These are phyloP conservation scores for Teratosphaeria nubilosa DNA, from an alignment of 2,329 filamentous ascomycete species.

Conservation along the genomic window DNA sequence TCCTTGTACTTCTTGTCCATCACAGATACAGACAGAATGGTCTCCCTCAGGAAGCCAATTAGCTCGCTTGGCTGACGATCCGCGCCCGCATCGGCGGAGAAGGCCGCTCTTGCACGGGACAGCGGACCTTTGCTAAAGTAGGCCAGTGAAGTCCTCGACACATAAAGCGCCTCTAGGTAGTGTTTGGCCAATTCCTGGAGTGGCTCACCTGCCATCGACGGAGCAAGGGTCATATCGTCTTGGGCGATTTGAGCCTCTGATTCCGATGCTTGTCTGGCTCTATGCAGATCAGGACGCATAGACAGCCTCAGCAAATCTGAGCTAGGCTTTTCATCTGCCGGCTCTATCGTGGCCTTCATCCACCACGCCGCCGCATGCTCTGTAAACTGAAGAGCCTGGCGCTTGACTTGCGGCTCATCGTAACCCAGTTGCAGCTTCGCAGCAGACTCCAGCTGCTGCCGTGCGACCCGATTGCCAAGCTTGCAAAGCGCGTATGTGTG, in stretches of 20 bases:
- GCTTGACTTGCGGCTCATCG: slow-evolving; percentile 19
- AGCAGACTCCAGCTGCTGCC: slow-evolving; percentile 40
- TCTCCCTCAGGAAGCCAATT: slow-evolving; percentile 52
- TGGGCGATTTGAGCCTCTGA: too few relatives aligned
- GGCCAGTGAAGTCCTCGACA: slow-evolving; percentile 59
- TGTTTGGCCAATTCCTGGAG: slow-evolving; percentile 24
- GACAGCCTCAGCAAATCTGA: background rate
- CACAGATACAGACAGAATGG: slow-evolving; percentile 34
- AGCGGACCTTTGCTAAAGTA: slow-evolving; percentile 78
- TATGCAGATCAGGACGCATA: background rate
- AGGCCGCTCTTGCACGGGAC: slow-evolving; percentile 62
- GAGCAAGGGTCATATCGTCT: background rate
- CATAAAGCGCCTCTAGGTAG: slow-evolving; percentile 38
- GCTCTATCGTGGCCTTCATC: slow-evolving; percentile 10
- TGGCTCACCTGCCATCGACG: background rate
- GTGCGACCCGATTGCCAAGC: slow-evolving; percentile 55
- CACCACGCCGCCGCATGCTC: slow-evolving; percentile 16
- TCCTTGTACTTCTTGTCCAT: slow-evolving; percentile 76
- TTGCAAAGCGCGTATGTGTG: slow-evolving; percentile 59
- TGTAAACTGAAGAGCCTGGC: slow-evolving; percentile 5
- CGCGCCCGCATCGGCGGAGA: slow-evolving; percentile 44
- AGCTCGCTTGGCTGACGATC: slow-evolving; percentile 48
- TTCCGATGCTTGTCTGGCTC: too few relatives aligned
- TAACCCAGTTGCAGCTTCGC: slow-evolving; percentile 21
- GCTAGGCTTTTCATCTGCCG: background rate